Percentiles rank a stretch among this genome's conserved stretches.
Conservation (phyloP, 2,329 filamentous ascomycete genomes). For the Aspergillus aculeatinus region DNA sequence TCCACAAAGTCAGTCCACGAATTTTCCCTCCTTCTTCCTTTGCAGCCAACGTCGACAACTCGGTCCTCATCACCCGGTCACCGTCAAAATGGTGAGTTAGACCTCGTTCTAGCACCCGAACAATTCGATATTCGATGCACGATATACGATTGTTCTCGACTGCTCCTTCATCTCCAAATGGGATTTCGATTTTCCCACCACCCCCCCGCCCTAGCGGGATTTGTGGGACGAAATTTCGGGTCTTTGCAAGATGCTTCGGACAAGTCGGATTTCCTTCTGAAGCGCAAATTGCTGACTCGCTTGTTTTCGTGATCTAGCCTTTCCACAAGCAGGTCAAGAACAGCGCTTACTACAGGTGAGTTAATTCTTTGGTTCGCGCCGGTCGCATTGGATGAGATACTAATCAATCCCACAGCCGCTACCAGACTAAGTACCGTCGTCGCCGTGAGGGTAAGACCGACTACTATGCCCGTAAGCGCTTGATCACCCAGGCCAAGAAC, state of each 20-base stretch:
- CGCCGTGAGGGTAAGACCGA: slow-evolving; percentile 97
- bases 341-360: slow-evolving; percentile 97
- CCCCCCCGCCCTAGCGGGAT: background rate
- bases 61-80: slow-evolving; percentile 36
- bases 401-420: slow-evolving; percentile 64
- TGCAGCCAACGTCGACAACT: slow-evolving; percentile 38
- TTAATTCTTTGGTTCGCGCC: slow-evolving; percentile 17
- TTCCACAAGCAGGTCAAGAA: slow-evolving; percentile 97
- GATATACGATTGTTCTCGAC: background rate
- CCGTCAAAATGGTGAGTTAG: slow-evolving; percentile 46
- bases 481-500: slow-evolving; percentile 99
- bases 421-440: slow-evolving; percentile 99
- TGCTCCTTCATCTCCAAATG: slow-evolving; percentile 6
- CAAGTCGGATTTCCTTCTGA: slow-evolving; percentile 63
- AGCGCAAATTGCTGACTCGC: slow-evolving; percentile 99
- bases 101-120: background rate
- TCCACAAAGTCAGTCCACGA: slow-evolving; percentile 43
- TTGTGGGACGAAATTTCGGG: slow-evolving; percentile 48
- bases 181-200: background rate
- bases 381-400: background rate
- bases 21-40: slow-evolving; percentile 30
- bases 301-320: slow-evolving; percentile 59
- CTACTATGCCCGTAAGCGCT: slow-evolving; percentile 99
- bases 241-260: slow-evolving; percentile 99
- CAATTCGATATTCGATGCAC: background rate